Evolutionary conservation across 2,329 filamentous ascomycete genomes (phyloP).

Genomic region (Gremmenia infestans): DNA sequence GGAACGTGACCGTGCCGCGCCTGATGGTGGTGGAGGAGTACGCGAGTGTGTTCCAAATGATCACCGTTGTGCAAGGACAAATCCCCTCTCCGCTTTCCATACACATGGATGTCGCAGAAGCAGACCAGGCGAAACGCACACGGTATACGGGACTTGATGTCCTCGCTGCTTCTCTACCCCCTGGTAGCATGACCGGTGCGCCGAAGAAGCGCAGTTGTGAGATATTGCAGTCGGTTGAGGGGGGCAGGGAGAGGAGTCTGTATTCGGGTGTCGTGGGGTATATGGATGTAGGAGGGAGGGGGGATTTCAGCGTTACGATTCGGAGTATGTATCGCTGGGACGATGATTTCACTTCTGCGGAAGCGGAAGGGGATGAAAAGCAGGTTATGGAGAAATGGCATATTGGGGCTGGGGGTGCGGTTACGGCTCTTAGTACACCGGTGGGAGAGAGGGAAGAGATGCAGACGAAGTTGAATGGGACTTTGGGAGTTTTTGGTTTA

Average conservation of each 20-base stretch:
- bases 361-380: constrained; percentile 28
- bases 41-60: constrained; percentile 85
- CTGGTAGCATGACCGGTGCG: constrained; percentile 94
- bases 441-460: constrained; percentile 88
- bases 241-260: constrained; percentile 57
- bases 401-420: constrained; percentile 83
- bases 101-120: constrained; percentile 2
- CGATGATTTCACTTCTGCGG: too few relatives aligned
- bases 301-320: constrained; percentile 90
- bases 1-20: constrained; percentile 67
- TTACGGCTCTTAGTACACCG: constrained; percentile 77
- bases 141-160: constrained; percentile 65
- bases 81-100: constrained; percentile 35
- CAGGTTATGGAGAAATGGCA: constrained; percentile 60
- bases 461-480: constrained; percentile 56
- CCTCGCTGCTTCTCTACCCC: constrained; percentile 72
- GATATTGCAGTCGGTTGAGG: constrained; percentile 67
- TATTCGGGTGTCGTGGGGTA: constrained; percentile 91
- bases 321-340: constrained; percentile 73
- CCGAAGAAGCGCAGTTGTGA: constrained; percentile 92
- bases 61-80: constrained; percentile 76
- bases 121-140: constrained; percentile 12
- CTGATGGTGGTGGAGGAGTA: constrained; percentile 88
- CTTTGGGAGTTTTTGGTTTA: constrained; percentile 23
- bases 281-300: constrained; percentile 76